Evolutionary conservation across 2,329 filamentous ascomycete genomes (phyloP), one percentile per base, ranked within the genome.

Genomic region (Colletotrichum caudatum): DNA sequence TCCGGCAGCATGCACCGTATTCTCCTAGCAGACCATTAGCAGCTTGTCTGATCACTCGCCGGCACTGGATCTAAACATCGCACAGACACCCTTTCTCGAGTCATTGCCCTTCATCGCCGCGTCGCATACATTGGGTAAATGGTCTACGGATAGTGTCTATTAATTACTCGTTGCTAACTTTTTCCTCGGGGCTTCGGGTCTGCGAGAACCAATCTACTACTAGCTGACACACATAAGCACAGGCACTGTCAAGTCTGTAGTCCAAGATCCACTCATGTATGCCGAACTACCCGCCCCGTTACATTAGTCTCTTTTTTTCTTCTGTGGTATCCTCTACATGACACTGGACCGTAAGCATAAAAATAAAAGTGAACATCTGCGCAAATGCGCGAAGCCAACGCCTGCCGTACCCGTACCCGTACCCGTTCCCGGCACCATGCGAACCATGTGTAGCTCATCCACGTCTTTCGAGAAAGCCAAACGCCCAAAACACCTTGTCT

Each of bases 401-500:
- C 69, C 69, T 54, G 53, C 46, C 46, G 6, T 26, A 35, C 29
- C 65, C 50, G 26, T 51, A 58, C 64, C 46, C 46, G 6, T 26
- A 35, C 29, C 65, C 50, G 26, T 51, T 65, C 64, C 35, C 20
- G 39, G 29, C 57, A 39, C 41, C 35, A 39, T 57, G 26, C 35
- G n/a, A 44, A 41, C 26, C 51, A 29, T 12, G 4, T 8, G 29
- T 9, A n/a, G n/a, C 23, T 54, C 41, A 29, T 62, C 44, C 8
- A 50, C 46, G n/a, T 39, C 29, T 44, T 66, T 39, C 26, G 53
- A 63, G 51, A 51, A 62, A 26, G 11, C 33, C 5, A 26, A 66
- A 70, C 69, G 65, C 69, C 69, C n/a, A 29, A 26, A 58, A 71
- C 69, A 69, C 69, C 65, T 54, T 56, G 65, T 59, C 58, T 69